Conservation (phyloP, 75 land plant species). For the Picea sitchensis region DNA sequence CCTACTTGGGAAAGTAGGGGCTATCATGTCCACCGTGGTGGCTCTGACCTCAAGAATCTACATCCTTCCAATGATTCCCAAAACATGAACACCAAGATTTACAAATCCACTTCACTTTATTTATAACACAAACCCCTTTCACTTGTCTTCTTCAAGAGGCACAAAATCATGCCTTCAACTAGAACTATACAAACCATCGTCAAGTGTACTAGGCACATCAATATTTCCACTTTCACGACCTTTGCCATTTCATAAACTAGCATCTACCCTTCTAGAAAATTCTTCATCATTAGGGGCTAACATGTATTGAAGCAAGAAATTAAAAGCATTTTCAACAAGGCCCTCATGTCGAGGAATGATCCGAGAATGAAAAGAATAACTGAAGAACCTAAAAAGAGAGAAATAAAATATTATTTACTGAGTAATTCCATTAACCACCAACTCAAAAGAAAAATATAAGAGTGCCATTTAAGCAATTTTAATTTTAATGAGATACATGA, state of each 20-base stretch:
- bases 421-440: not conserved
- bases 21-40: no score
- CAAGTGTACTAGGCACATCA: conserved; percentile 1
- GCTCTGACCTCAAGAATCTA: no score
- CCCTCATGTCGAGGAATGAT: conserved; percentile 81
- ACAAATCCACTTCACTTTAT: no score
- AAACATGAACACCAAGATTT: no score
- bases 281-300: conserved; percentile 75
- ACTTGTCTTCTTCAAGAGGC: no score
- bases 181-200: no score
- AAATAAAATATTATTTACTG: not conserved
- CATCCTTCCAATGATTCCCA: no score
- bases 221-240: conserved; percentile 38
- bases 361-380: conserved; percentile 79
- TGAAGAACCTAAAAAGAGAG: conserved; percentile 67
- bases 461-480: not conserved
- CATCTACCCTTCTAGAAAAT: conserved; percentile 52
- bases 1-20: no score
- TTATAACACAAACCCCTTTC: no score
- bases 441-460: no score
- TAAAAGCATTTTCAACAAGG: conserved; percentile 57
- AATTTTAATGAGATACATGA: conserved; percentile 12
- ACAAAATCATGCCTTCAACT: no score
- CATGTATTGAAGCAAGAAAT: conserved; percentile 69
- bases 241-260: conserved; percentile 38